phyloP scores from a whole-genome alignment of 2,329 filamentous ascomycete genomes.

The Daldinia sp. region DNA sequence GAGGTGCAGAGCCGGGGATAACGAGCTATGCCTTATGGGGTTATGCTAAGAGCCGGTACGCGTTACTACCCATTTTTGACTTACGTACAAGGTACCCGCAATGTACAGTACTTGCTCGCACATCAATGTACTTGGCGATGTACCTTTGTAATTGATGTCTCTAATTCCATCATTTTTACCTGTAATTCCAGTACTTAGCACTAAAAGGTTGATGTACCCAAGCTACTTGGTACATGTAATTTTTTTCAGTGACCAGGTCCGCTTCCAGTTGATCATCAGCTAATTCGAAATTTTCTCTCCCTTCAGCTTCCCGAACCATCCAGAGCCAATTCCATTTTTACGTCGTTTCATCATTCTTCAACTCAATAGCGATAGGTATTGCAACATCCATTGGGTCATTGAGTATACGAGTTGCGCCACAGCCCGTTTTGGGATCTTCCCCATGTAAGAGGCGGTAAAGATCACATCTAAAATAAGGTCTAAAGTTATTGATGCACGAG shows the following conservation, averaged over 20 bases:
- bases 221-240: not conserved
- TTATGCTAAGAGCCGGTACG: slow-evolving; percentile 9
- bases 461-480: slow-evolving; percentile 7
- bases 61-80: slow-evolving; percentile 1
- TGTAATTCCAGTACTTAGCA: not conserved
- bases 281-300: slow-evolving; percentile 1
- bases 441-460: slow-evolving; percentile 30
- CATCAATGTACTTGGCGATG: not conserved
- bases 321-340: slow-evolving; percentile 11
- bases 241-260: not conserved
- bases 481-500: slow-evolving; percentile 17
- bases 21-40: slow-evolving; percentile 26
- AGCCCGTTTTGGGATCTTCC: slow-evolving; percentile 4
- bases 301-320: not conserved
- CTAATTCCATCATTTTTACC: not conserved
- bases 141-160: too few relatives aligned
- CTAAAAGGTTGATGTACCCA: not conserved
- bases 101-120: slow-evolving; percentile 2
- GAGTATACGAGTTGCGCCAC: slow-evolving; percentile 27
- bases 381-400: slow-evolving; percentile 32
- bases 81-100: slow-evolving; percentile 27
- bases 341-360: slow-evolving; percentile 28
- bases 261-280: slow-evolving; percentile 2
- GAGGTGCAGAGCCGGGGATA: slow-evolving; percentile 34
- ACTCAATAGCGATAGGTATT: slow-evolving; percentile 31